phyloP scores from a whole-genome alignment of 805 yeast species.

The Tetrapisispora phaffii region DNA sequence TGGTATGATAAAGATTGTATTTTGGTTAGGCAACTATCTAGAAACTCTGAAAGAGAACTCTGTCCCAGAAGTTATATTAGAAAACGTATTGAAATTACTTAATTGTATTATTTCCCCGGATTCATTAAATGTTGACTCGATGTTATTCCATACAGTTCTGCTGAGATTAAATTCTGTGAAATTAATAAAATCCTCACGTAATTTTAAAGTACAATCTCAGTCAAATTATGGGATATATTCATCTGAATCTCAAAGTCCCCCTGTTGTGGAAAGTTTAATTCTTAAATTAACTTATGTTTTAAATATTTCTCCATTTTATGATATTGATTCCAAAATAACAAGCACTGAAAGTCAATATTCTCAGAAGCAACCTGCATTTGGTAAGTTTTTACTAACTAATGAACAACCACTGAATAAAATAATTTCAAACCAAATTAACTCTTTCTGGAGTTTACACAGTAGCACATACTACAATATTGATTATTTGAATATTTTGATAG shows the following conservation, averaged over 20 bases:
- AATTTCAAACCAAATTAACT: slow-evolving; percentile 27
- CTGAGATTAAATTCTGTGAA: slow-evolving; percentile 25
- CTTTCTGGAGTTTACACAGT: slow-evolving; percentile 31
- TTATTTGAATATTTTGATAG: slow-evolving; percentile 21
- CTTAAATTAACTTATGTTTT: slow-evolving; percentile 14
- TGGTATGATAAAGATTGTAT: slow-evolving; percentile 45
- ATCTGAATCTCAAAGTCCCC: slow-evolving; percentile 23
- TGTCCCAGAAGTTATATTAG: slow-evolving; percentile 22
- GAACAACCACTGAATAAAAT: slow-evolving; percentile 27
- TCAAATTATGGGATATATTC: slow-evolving; percentile 26
- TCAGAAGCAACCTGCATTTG: slow-evolving; percentile 21
- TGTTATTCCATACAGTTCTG: slow-evolving; percentile 35
- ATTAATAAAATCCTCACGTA: slow-evolving; percentile 18
- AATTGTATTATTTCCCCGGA: slow-evolving; percentile 35
- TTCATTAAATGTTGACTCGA: slow-evolving; percentile 38
- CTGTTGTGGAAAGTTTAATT: slow-evolving; percentile 20
- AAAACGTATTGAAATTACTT: slow-evolving; percentile 32
- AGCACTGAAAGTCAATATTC: slow-evolving; percentile 18
- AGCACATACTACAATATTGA: slow-evolving; percentile 30
- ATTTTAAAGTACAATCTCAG: slow-evolving; percentile 17
- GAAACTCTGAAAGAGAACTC: slow-evolving; percentile 22
- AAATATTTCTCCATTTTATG: slow-evolving; percentile 21
- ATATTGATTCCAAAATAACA: slow-evolving; percentile 19
- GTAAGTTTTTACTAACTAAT: slow-evolving; percentile 18
- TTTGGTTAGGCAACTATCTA: slow-evolving; percentile 38